Percentiles rank a stretch among this genome's conserved stretches.
These are phyloP conservation scores for Lyophyllum atratum DNA, from an alignment of 768 basidiomycete genomes.

Conservation along the genomic window DNA sequence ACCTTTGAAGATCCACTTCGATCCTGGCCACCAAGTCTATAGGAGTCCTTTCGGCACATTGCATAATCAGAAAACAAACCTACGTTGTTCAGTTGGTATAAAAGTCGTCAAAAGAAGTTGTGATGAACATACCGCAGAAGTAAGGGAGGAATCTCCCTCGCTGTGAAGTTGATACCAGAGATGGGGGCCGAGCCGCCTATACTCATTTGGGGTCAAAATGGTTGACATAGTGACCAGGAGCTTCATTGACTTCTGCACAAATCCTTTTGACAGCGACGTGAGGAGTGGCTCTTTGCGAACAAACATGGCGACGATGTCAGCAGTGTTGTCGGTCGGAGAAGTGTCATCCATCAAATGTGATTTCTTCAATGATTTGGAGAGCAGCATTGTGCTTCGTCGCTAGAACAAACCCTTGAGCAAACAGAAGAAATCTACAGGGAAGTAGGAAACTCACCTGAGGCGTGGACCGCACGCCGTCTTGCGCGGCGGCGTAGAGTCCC, in stretches of 20 bases:
- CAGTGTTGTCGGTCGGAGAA: slow-evolving; percentile 14
- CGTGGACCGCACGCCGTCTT: slow-evolving; percentile 43
- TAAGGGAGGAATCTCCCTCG: slow-evolving; percentile 40
- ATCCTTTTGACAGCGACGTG: slow-evolving; percentile 45
- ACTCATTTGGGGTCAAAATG: slow-evolving; percentile 50
- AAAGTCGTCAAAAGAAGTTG: neutral
- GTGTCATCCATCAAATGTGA: slow-evolving; percentile 15
- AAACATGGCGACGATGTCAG: slow-evolving; percentile 38
- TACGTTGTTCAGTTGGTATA: slow-evolving; percentile 19
- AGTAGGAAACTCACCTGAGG: slow-evolving; percentile 39
- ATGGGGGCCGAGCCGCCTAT: slow-evolving; percentile 49
- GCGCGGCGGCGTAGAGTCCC: slow-evolving; percentile 52
- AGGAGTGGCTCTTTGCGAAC: slow-evolving; percentile 39
- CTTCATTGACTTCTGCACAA: slow-evolving; percentile 49
- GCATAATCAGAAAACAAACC: slow-evolving; percentile 71
- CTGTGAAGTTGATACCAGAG: slow-evolving; percentile 60
- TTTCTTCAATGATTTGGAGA: slow-evolving; percentile 30
- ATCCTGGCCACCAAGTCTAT: slow-evolving; percentile 50
- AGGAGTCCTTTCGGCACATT: slow-evolving; percentile 66
- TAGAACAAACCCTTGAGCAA: slow-evolving; percentile 17
- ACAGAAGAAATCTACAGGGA: slow-evolving; percentile 17
- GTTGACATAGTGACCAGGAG: slow-evolving; percentile 66
- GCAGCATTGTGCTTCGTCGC: slow-evolving; percentile 44
- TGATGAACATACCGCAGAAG: slow-evolving; percentile 48
- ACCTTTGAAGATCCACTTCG: slow-evolving; percentile 60